Evolutionary conservation across 208 protist species (phyloP), one percentile per base, ranked within the genome.

Genomic region (Crithidia acanthocephali): DNA sequence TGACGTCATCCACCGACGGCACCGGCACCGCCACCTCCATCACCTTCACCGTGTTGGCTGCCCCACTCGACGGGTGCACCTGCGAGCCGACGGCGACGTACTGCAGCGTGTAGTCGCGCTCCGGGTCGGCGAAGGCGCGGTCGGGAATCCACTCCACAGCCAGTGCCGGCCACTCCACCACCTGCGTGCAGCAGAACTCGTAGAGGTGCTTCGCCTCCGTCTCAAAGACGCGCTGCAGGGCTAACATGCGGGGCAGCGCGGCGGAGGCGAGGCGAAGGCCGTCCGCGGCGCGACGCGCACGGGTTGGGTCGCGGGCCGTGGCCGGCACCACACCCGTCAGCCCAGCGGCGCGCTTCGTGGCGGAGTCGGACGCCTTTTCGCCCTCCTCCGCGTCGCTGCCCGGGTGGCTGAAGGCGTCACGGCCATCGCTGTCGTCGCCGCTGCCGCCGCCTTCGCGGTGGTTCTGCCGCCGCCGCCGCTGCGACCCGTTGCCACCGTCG

Each of bases 101-200:
- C 65, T 88, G 76, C 66, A 88, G 61, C 30, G 80, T 83, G 81
- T 87, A 91, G 74, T 88, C 83, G 18, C 74, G 68, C 72, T 79
- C 81, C 10, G 77, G 68, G 51, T 85, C 80, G 18, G 40, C 63
- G 30, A 84, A 82, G 33, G 60, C 23, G 30, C 79, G 79, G 35
- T 86, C 72, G 7, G 86, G 70, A 35, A 91, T 79, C 86, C 86
- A 91, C 71, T 88, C 86, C 25, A 91, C 69, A 35, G 80, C 72
- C 28, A 88, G 71, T 53, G 76, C 72, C 32, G 86, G 86, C 83
- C 83, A 91, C 74, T 87, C 86, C 59, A 82, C 42, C 28, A 83
- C 70, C 55, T 88, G 81, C 5, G 59, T 82, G 50, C 68, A 61
- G 66, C 76, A 86, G 72, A 79, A 88, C 47, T 64, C 74, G 67